Conservation (phyloP, 2,329 filamentous ascomycete genomes). For the Drechslerella stenobrocha region DNA sequence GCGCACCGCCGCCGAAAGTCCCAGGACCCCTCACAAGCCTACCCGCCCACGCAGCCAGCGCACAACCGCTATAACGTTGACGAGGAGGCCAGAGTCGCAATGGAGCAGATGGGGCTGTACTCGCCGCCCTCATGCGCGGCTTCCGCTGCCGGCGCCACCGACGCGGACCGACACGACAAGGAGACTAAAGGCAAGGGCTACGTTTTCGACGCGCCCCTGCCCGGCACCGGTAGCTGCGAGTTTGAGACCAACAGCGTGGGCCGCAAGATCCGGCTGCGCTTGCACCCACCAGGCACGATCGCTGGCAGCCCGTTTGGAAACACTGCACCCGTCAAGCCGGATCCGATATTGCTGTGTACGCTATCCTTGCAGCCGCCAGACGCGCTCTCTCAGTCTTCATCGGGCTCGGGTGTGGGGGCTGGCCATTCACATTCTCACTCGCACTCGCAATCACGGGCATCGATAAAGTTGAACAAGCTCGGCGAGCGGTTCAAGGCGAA, state of each 20-base stretch:
- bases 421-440: background rate
- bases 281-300: constrained; percentile 26
- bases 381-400: background rate
- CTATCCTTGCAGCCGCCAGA: constrained; percentile 41
- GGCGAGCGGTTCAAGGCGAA: constrained; percentile 43
- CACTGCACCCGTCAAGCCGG: constrained; percentile 11
- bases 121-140: constrained; percentile 3
- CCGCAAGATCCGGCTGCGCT: constrained; percentile 31
- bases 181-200: constrained; percentile 46
- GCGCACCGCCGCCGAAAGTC: constrained; percentile 36
- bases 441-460: constrained; percentile 4
- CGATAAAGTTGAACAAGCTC: constrained; percentile 32
- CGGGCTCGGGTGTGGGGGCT: background rate
- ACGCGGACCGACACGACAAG: background rate
- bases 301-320: constrained; percentile 42
- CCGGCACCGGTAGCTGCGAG: constrained; percentile 33
- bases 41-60: background rate
- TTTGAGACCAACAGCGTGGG: constrained; percentile 43
- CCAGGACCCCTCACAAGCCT: background rate
- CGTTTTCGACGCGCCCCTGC: constrained; percentile 31
- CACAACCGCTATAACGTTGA: constrained; percentile 15
- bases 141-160: constrained; percentile 7
- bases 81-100: constrained; percentile 35
- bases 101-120: constrained; percentile 43
- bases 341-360: constrained; percentile 37